Evolutionary conservation across 768 basidiomycete species (phyloP), one percentile per base, ranked within the genome.

Genomic region (Holtermanniella nyarrowii): DNA sequence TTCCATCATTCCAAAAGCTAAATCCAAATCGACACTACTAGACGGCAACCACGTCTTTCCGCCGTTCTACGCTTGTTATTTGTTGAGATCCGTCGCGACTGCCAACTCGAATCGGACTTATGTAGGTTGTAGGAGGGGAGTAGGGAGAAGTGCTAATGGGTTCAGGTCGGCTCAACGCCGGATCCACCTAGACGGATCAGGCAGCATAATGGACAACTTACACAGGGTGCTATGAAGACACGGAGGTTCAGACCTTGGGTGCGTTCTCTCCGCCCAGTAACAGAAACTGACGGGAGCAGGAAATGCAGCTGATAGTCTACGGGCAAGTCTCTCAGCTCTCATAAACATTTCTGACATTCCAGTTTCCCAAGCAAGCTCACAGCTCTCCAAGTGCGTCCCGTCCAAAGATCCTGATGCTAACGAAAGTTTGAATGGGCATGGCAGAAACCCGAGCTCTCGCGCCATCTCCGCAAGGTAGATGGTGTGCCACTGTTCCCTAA

Each of bases 261-360:
- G 11, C 40, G 59, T 55, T 5, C 5, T 41, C 20, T 37, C 18
- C 3, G n/a, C n/a, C 20, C 18, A 13, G 22, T 20, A 14, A 18
- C 18, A 3, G 20, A 55, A 52, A 45, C 48, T 42, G 26, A 11
- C 42, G 50, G 49, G 7, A 26, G 49, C 63, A 50, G 75, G 66
- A 74, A 49, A 87, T 89, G 85, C 81, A 83, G 53, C 82, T 88
- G 82, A 82, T 88, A 31, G 82, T 88, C 1, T 78, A 85, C 64
- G 87, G 70, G 65, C 66, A 39, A 42, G 57, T n/a, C 3, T 12
- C 27, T 5, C 26, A n/a, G n/a, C n/a, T n/a, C n/a, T n/a, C n/a
- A n/a, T n/a, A n/a, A n/a, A n/a, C n/a, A n/a, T n/a, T n/a, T 42
- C 49, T 53, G 56, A 58, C 41, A 18, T 44, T 37, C 7, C 44